Evolutionary conservation across 1,284 basidiomycete genomes (phyloP).

Genomic region (Marasmius tenuissimus): DNA sequence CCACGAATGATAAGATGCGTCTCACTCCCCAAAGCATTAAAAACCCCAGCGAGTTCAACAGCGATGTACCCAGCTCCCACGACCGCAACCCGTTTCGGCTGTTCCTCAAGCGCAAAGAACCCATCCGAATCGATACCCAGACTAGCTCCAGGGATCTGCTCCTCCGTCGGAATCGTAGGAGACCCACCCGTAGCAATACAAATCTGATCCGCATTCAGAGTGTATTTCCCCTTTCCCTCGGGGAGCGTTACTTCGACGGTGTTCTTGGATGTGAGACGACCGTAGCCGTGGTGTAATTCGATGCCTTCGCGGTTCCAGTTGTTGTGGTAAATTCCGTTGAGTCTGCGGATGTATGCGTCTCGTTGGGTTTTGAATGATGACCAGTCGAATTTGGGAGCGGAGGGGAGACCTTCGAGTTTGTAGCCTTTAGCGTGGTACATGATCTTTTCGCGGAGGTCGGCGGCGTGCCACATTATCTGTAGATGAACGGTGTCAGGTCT

Average conservation of each 20-base stretch:
- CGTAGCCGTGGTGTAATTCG: constrained; percentile 85
- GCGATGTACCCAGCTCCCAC: constrained; percentile 98
- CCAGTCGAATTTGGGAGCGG: constrained; percentile 82
- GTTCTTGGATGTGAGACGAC: constrained; percentile 66
- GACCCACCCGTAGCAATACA: constrained; percentile 86
- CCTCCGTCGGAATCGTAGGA: constrained; percentile 80
- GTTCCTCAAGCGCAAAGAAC: constrained; percentile 90
- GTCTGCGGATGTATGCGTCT: constrained; percentile 89
- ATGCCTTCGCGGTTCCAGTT: constrained; percentile 91
- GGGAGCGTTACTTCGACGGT: constrained; percentile 67
- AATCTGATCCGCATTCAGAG: constrained; percentile 73
- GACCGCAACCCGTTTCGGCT: constrained; percentile 92
- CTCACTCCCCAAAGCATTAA: constrained; percentile 86
- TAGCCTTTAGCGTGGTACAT: constrained; percentile 78
- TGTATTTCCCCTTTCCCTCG: constrained; percentile 65
- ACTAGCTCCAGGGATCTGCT: constrained; percentile 84
- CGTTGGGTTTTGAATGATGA: constrained; percentile 88
- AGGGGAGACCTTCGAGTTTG: constrained; percentile 63
- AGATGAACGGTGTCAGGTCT: constrained; percentile 3
- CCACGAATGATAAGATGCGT: constrained; percentile 91
- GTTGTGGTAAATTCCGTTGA: constrained; percentile 91
- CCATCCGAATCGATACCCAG: constrained; percentile 94
- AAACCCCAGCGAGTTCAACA: constrained; percentile 90
- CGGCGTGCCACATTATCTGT: constrained; percentile 99
- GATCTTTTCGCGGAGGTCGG: constrained; percentile 87